These are phyloP conservation scores for Notholithocarpus densiflorus DNA, from an alignment of 306 rosid genomes.

Conservation along the genomic window DNA sequence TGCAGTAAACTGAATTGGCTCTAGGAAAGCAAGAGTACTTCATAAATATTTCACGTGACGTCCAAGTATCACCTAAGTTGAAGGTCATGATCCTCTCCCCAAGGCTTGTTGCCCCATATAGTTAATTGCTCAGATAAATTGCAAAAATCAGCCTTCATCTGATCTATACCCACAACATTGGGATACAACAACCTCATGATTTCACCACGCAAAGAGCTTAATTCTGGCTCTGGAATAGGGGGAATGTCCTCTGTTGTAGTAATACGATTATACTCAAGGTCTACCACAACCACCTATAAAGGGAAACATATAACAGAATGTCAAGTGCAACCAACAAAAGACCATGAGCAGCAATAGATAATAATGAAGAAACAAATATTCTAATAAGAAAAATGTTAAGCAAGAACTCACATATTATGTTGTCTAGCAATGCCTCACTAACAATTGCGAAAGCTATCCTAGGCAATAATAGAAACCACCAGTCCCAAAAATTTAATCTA, in stretches of 20 bases:
- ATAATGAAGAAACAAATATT: not conserved
- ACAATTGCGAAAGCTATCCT: not conserved
- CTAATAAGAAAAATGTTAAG: too few species aligned
- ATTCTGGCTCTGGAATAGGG: slow-evolving; percentile 92
- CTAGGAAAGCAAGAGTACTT: slow-evolving; percentile 19
- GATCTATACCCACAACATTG: slow-evolving; percentile 88
- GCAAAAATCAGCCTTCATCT: slow-evolving; percentile 52
- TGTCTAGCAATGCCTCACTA: slow-evolving; percentile 1
- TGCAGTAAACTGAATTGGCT: slow-evolving; percentile 2
- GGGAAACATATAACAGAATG: slow-evolving; percentile 2
- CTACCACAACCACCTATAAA: slow-evolving; percentile 91
- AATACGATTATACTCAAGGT: slow-evolving; percentile 81
- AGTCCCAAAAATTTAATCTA: not conserved
- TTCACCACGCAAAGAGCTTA: slow-evolving; percentile 70
- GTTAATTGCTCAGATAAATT: slow-evolving; percentile 51
- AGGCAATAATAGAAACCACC: not conserved
- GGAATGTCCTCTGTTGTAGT: slow-evolving; percentile 94
- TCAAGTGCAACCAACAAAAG: not conserved
- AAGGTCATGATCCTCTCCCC: slow-evolving; percentile 96
- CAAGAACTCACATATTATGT: not conserved
- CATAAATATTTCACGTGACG: slow-evolving; percentile 25
- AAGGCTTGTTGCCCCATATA: slow-evolving; percentile 63
- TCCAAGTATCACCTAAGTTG: slow-evolving; percentile 77
- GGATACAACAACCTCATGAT: slow-evolving; percentile 71
- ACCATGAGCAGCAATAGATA: not conserved